Percentiles rank a stretch among this genome's conserved stretches.
These are phyloP conservation scores for Collybia mongolica DNA, from an alignment of 768 basidiomycete genomes.

Conservation along the genomic window DNA sequence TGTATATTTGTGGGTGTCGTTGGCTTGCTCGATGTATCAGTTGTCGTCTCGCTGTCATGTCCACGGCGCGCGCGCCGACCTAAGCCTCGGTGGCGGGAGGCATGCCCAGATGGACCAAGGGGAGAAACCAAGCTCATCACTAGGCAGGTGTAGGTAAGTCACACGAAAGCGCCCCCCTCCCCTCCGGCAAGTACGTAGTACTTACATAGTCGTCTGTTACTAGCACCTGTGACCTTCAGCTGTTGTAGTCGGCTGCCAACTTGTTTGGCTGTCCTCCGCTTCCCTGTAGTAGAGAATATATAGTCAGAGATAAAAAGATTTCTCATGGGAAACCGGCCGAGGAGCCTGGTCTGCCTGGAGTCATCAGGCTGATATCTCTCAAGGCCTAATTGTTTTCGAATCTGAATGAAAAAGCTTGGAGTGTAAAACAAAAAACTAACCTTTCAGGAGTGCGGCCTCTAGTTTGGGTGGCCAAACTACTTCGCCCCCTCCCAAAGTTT, in stretches of 20 bases:
- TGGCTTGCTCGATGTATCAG: slow-evolving; percentile 36
- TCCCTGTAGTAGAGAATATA: slow-evolving; percentile 67
- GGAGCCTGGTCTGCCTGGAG: slow-evolving; percentile 69
- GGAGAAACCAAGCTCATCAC: slow-evolving; percentile 48
- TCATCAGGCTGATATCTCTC: slow-evolving; percentile 72
- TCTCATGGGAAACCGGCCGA: slow-evolving; percentile 76
- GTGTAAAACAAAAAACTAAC: slow-evolving; percentile 28
- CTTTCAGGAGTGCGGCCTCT: slow-evolving; percentile 76
- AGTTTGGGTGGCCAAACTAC: slow-evolving; percentile 80
- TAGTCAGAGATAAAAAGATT: slow-evolving; percentile 82
- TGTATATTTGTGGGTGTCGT: slow-evolving; percentile 37
- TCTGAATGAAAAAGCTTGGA: neutral
- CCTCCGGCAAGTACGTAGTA: slow-evolving; percentile 39
- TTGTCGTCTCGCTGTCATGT: slow-evolving; percentile 32
- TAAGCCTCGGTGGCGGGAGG: slow-evolving; percentile 12
- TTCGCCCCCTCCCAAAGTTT: slow-evolving; percentile 69
- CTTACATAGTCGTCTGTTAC: slow-evolving; percentile 45
- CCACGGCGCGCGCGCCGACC: slow-evolving; percentile 23
- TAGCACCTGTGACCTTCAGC: slow-evolving; percentile 70
- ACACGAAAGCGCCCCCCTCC: neutral
- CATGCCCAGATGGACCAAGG: slow-evolving; percentile 18
- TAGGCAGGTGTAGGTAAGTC: slow-evolving; percentile 16
- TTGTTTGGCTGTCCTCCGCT: slow-evolving; percentile 72
- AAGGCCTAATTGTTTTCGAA: slow-evolving; percentile 43
- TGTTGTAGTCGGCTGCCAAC: slow-evolving; percentile 82